Evolutionary conservation across 441 rosid genomes (phyloP), one percentile per base, ranked within the genome.

Genomic region (Kokia cookei): DNA sequence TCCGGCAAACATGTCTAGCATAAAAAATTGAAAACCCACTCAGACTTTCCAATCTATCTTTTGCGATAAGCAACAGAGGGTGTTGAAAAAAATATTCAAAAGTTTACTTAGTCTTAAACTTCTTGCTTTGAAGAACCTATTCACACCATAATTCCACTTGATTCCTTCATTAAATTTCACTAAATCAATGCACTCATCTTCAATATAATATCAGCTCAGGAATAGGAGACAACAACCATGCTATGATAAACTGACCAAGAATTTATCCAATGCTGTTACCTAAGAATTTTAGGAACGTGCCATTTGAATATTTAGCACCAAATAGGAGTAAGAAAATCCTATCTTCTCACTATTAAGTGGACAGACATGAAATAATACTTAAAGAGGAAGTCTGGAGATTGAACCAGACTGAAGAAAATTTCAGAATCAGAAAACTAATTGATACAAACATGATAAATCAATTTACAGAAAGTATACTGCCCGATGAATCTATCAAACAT

Each of bases 111-210:
- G 45, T 51, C 57, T 48, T 70, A 35, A 70, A 27, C 22, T 35
- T 35, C 73, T 68, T 7, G 10, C 7, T 64, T 29, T 5, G 43
- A 37, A 4, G 35, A 22, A 53, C 64, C 26, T 53, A 64, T 32
- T 53, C 43, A 14, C 45, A 51, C 47, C 48, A 43, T 13, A 47
- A 48, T 26, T 45, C 69, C 50, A 42, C 54, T 26, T 57, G 3
- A 71, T 71, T 71, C 45, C 51, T 26, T 71, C 65, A 12, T 14
- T 13, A 29, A 69, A 69, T 69, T 69, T 32, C 61, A 32, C 72
- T 17, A 69, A 32, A 53, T 35, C 29, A 53, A 51, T 17, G 45
- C 26, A 32, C 11, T 29, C 26, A n/a, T 68, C 58, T 67, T 48
- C 15, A 51, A 48, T 1, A 42, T 22, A 65, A 35, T 24, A 12